Evolutionary conservation across 768 basidiomycete species (phyloP), one percentile per base, ranked within the genome.

Genomic region (Naganishia antarctica): DNA sequence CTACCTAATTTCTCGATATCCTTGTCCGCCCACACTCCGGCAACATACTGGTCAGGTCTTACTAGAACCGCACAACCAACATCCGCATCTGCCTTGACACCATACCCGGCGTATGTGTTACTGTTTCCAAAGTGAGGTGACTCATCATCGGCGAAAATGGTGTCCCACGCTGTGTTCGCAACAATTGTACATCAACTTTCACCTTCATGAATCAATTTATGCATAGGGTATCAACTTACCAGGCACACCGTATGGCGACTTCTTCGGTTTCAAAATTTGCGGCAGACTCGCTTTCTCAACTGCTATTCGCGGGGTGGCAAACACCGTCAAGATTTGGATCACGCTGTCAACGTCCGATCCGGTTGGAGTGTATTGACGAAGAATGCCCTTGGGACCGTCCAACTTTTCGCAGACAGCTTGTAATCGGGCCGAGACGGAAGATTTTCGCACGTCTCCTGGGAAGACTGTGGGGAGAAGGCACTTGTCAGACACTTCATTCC

Each of bases 371-470:
- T 76, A 79, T 11, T 67, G 70, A 46, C 49, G 53, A 69, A 53
- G 81, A 63, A 12, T 81, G 74, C 3, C 70, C 59, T 0, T 68
- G 60, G 0, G 73, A 66, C 28, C 41, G 58, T 41, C 71, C 72
- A 61, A 83, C 47, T 49, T 78, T 73, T 34, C 70, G 65, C 0
- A 80, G 79, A n/a, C 81, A 26, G 58, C 46, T 31, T 21, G 51
- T 4, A 23, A 41, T 40, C 32, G 32, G 3, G 48, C 58, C 13
- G 34, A 9, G 8, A 41, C 45, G 12, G 44, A 32, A 21, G 61
- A 18, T 5, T 34, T 49, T 31, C 61, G 46, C 13, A 62, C 25
- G 32, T 62, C 61, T 26, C 61, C 61, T 2, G 61, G 61, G 47
- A 48, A 62, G 11, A 62, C 61, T 62, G 23, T n/a, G 45, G 28